Conservation (phyloP, 768 basidiomycete species). For the Dentipellis sp. region DNA sequence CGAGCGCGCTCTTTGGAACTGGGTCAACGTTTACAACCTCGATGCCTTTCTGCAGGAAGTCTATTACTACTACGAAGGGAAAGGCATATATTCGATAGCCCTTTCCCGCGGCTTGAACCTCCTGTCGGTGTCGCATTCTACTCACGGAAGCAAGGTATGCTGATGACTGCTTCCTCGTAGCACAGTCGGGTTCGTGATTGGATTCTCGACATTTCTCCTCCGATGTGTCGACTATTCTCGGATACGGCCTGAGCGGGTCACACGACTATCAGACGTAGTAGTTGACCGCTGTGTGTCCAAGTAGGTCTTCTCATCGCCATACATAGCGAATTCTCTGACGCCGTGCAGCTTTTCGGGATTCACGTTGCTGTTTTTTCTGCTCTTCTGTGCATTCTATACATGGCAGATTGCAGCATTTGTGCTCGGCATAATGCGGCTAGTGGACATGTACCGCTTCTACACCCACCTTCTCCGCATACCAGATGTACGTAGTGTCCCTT, state of each 20-base stretch:
- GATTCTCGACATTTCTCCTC: constrained; percentile 93
- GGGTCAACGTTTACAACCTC: constrained; percentile 98
- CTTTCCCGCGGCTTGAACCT: constrained; percentile 88
- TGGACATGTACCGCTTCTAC: constrained; percentile 95
- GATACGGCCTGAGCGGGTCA: constrained; percentile 57
- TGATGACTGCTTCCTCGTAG: constrained; percentile 34
- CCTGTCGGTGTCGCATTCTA: constrained; percentile 50
- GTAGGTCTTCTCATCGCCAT: constrained; percentile 32
- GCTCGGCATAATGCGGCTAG: constrained; percentile 64
- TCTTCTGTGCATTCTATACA: constrained; percentile 80
- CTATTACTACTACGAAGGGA: constrained; percentile 93
- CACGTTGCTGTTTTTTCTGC: constrained; percentile 73
- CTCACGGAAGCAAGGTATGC: not conserved
- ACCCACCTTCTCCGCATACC: constrained; percentile 90
- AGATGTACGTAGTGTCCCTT: constrained; percentile 49
- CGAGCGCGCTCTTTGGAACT: constrained; percentile 94
- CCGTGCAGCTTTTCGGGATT: constrained; percentile 68
- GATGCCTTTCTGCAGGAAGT: constrained; percentile 94
- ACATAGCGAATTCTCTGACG: not conserved
- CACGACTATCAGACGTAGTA: constrained; percentile 70
- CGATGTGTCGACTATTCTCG: constrained; percentile 91
- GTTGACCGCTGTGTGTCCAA: constrained; percentile 77
- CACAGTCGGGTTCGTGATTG: constrained; percentile 95
- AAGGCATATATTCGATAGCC: constrained; percentile 93
- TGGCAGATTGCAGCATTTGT: constrained; percentile 84